Base-by-base conservation (phyloP, 306 rosid genomes). In the Gastrolobium villosum region DNA sequence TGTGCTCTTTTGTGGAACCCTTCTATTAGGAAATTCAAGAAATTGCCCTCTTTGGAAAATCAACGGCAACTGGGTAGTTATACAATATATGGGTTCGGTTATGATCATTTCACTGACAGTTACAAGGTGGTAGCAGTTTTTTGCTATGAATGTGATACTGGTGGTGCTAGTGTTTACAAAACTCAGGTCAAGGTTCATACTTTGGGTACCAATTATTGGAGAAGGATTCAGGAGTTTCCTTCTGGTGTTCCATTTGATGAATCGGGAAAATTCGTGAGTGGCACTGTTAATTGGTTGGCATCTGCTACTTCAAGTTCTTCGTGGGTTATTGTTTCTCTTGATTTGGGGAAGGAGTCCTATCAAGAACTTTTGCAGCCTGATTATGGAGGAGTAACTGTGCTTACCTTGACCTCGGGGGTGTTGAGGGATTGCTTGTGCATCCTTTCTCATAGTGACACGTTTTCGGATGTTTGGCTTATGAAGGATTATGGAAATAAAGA, bases 261-360 rank as follows among this genome's bases (percentile, higher is more conserved):
- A 2, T 43, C 69, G 0, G 86, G 67, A 11, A 73, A 15, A 72
- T 83, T 71, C 0, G 85, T 83, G n/a, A 53, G 60, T 68, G 85
- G 89, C n/a, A 46, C 85, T 0, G 9, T 86, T 73, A 82, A 79
- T 60, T 86, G 87, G 87, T 44, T 65, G 31, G 65, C 60, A 35
- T 5, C 2, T 35, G 13, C 0, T 41, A 3, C 1, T 54, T 36
- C 39, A 9, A 0, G 4, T 49, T 3, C 44, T 67, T 7, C 46
- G 1, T 3, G 8, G 57, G 36, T 14, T 31, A 49, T 85, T 37
- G 20, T 85, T 65, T 79, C 89, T 52, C 82, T 82, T 30, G 80
- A 86, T 71, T 60, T 86, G 64, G 59, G 76, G n/a, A 72, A 44
- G 4, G 89, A 86, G 77, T 10, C 66, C 1, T 86, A 64, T 76